Conservation (phyloP, 2,329 filamentous ascomycete species). For the Leptosphaerulina australis region DNA sequence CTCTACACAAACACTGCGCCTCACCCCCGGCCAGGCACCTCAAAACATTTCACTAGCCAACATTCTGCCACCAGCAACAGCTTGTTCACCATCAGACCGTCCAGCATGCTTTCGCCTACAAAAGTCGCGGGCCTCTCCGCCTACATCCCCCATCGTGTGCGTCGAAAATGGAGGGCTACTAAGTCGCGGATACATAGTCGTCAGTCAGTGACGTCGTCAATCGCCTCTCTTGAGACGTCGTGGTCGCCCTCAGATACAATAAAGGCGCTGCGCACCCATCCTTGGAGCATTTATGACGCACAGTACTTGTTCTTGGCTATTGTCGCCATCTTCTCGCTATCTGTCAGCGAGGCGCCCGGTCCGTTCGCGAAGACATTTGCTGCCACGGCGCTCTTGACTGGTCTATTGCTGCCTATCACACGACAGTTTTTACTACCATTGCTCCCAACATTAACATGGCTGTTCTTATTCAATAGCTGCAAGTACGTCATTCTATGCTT, state of each 20-base stretch:
- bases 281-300: constrained; percentile 81
- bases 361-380: constrained; percentile 77
- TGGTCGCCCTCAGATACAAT: constrained; percentile 81
- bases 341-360: constrained; percentile 78
- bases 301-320: constrained; percentile 80
- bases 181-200: constrained; percentile 70
- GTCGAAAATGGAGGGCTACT: constrained; percentile 66
- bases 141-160: constrained; percentile 68
- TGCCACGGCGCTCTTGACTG: constrained; percentile 68
- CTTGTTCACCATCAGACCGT: constrained; percentile 4
- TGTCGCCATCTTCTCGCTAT: constrained; percentile 80
- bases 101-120: constrained; percentile 50
- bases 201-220: constrained; percentile 70
- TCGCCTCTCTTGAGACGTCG: constrained; percentile 79
- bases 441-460: constrained; percentile 81
- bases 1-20: constrained; percentile 11
- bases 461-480: constrained; percentile 90
- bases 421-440: constrained; percentile 91
- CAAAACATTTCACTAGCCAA: constrained; percentile 23
- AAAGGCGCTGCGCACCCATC: constrained; percentile 74
- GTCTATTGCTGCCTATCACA: constrained; percentile 81
- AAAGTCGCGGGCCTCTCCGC: constrained; percentile 56
- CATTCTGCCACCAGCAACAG: constrained; percentile 37
- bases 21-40: constrained; percentile 27
- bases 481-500: constrained; percentile 67